Conservation (phyloP, 2,329 filamentous ascomycete genomes). For the Hirsutella minnesotensis region DNA sequence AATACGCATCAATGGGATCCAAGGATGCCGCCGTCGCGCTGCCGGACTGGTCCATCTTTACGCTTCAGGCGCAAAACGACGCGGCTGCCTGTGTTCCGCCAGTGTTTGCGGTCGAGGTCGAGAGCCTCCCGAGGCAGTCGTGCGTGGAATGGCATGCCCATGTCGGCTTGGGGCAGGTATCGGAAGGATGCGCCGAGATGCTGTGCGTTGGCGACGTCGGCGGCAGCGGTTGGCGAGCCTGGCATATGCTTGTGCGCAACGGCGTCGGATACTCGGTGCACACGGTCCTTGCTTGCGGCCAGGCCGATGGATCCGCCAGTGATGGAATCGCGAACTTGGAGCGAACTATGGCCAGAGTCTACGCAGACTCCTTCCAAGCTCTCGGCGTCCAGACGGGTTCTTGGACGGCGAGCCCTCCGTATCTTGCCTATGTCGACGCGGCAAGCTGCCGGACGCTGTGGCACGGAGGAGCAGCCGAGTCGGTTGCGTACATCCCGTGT, state of each 20-base stretch:
- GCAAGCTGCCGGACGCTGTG: constrained; percentile 8
- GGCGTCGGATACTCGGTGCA: constrained; percentile 15
- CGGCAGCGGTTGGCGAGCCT: constrained; percentile 14
- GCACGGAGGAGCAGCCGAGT: constrained; percentile 3
- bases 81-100: constrained; percentile 39
- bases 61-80: constrained; percentile 22
- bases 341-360: constrained; percentile 9
- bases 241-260: constrained; percentile 15
- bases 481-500: constrained; percentile 21
- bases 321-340: neutral
- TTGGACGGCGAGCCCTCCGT: constrained; percentile 10
- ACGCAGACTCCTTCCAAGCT: constrained; percentile 11
- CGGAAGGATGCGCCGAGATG: constrained; percentile 15
- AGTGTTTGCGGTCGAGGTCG: constrained; percentile 64
- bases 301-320: neutral
- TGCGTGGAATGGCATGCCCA: constrained; percentile 76
- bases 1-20: constrained; percentile 29
- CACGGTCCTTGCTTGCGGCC: constrained; percentile 14
- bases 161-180: constrained; percentile 37
- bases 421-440: constrained; percentile 21
- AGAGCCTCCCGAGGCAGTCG: constrained; percentile 61
- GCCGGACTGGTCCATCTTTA: constrained; percentile 39
- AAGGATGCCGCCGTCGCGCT: constrained; percentile 18
- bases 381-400: constrained; percentile 7
- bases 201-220: constrained; percentile 7